Percentiles rank a stretch among this genome's conserved stretches.
phyloP scores from a whole-genome alignment of 2,329 filamentous ascomycete species.

The Ascochyta viciae-villosae region DNA sequence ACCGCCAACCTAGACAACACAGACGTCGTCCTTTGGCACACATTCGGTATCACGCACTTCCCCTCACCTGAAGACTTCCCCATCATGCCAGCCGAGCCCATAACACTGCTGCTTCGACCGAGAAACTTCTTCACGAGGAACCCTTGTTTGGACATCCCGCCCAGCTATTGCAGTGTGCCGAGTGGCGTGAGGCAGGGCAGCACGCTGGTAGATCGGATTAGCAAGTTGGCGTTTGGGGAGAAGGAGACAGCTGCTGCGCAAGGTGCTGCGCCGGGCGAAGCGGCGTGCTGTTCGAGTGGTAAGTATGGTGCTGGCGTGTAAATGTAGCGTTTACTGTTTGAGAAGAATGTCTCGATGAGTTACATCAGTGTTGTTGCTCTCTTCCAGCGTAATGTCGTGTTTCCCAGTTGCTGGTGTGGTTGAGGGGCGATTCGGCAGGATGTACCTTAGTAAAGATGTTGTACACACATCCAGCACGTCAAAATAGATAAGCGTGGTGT shows the following conservation, averaged over 20 bases:
- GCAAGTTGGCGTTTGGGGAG: constrained; percentile 56
- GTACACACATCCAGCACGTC: too few relatives aligned
- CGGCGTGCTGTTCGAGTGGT: constrained; percentile 25
- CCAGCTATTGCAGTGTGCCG: constrained; percentile 75
- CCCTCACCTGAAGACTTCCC: constrained; percentile 90
- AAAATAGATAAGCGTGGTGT: too few relatives aligned
- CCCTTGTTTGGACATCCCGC: constrained; percentile 80
- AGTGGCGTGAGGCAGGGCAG: constrained; percentile 67
- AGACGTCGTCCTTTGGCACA: constrained; percentile 92
- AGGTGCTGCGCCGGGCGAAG: constrained; percentile 1
- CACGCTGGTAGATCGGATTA: constrained; percentile 58
- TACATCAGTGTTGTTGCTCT: too few relatives aligned
- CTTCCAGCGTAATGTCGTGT: too few relatives aligned
- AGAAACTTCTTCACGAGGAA: constrained; percentile 84
- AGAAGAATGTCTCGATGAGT: too few relatives aligned
- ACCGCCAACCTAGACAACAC: constrained; percentile 75
- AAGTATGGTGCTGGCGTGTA: constrained; percentile 32
- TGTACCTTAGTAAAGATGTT: too few relatives aligned
- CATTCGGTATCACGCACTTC: constrained; percentile 90
- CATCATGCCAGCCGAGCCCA: constrained; percentile 83
- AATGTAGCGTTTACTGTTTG: not conserved
- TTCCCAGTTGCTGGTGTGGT: too few relatives aligned
- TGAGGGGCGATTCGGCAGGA: too few relatives aligned
- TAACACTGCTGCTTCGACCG: constrained; percentile 79
- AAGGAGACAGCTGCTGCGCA: constrained; percentile 32